Evolutionary conservation across 139 green algal species (phyloP).

Genomic region (Zygnema circumcarinatum): DNA sequence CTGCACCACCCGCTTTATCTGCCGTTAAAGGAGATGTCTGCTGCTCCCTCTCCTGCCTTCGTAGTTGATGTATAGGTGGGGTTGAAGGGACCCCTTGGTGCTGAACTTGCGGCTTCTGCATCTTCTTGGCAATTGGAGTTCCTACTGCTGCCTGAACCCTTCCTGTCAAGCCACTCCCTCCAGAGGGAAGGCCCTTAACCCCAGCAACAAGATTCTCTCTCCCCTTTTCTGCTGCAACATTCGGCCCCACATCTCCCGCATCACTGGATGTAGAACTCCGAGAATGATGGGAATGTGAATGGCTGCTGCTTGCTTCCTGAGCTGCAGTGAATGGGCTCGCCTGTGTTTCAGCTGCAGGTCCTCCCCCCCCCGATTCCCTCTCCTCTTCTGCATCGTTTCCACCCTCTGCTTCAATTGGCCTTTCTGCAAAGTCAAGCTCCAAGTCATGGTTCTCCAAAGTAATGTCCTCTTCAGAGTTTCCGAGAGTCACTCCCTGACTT

Average conservation of each 20-base stretch:
- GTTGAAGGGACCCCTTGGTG: not conserved
- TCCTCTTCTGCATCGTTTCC: not conserved
- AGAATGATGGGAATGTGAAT: not conserved
- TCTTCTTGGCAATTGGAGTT: not conserved
- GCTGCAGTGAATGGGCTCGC: not conserved
- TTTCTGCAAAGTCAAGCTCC: conserved; percentile 82
- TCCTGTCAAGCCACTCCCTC: not conserved
- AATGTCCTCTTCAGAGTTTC: conserved; percentile 67
- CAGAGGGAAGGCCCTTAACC: not conserved
- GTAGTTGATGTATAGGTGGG: not conserved
- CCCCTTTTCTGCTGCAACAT: not conserved
- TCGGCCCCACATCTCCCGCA: not conserved
- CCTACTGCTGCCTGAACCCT: not conserved
- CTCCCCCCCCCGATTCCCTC: not conserved
- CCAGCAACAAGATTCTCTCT: not conserved
- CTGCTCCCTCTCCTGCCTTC: not conserved
- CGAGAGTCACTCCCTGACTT: not conserved
- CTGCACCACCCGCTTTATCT: not conserved
- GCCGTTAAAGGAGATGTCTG: not conserved
- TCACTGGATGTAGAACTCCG: not conserved
- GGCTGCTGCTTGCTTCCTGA: not conserved
- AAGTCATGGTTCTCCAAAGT: conserved; percentile 77
- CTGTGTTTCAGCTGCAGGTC: not conserved
- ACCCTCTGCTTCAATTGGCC: not conserved
- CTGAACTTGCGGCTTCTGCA: not conserved